Percentiles rank a stretch among this genome's conserved stretches.
phyloP scores from a whole-genome alignment of 2,329 filamentous ascomycete genomes.

The Catunica adiposa region DNA sequence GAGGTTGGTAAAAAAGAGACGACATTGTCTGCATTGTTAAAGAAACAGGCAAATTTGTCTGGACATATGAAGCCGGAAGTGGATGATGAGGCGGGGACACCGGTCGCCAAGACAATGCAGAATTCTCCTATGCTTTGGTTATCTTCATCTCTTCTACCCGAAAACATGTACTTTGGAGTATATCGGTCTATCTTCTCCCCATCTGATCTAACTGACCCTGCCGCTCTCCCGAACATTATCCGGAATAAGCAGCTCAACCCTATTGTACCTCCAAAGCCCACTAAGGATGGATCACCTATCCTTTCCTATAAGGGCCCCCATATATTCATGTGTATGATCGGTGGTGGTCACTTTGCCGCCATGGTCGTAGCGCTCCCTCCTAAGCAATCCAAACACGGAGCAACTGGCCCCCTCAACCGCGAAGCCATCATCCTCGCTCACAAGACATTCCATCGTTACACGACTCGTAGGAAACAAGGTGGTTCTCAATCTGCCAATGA shows the following conservation, averaged over 20 bases:
- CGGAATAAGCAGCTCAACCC: constrained; percentile 62
- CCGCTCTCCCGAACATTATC: constrained; percentile 49
- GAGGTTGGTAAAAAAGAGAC: constrained; percentile 44
- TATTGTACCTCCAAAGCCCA: constrained; percentile 33
- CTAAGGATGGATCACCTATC: constrained; percentile 40
- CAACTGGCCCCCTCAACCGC: constrained; percentile 55
- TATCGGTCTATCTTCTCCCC: constrained; percentile 68
- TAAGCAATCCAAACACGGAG: constrained; percentile 50
- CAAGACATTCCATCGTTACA: constrained; percentile 97
- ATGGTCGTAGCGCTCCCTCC: constrained; percentile 87
- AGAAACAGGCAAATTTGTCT: constrained; percentile 65
- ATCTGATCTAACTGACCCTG: constrained; percentile 49
- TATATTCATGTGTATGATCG: constrained; percentile 96
- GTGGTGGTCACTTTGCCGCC: constrained; percentile 89
- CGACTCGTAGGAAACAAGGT: constrained; percentile 88
- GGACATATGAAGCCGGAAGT: constrained; percentile 30
- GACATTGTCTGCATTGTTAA: constrained; percentile 59
- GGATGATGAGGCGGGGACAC: constrained; percentile 22
- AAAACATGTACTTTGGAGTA: constrained; percentile 66
- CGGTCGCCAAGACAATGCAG: constrained; percentile 20
- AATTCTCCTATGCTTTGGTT: constrained; percentile 67
- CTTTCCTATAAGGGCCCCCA: constrained; percentile 56
- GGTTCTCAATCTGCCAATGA: constrained; percentile 90
- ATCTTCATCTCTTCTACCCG: constrained; percentile 53
- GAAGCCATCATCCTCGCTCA: constrained; percentile 82